A percentile compares a stretch with the other conserved stretches of the same genome.
Evolutionary conservation across 2,329 filamentous ascomycete species (phyloP).

Genomic region (Neophaeococcomyces aloes): DNA sequence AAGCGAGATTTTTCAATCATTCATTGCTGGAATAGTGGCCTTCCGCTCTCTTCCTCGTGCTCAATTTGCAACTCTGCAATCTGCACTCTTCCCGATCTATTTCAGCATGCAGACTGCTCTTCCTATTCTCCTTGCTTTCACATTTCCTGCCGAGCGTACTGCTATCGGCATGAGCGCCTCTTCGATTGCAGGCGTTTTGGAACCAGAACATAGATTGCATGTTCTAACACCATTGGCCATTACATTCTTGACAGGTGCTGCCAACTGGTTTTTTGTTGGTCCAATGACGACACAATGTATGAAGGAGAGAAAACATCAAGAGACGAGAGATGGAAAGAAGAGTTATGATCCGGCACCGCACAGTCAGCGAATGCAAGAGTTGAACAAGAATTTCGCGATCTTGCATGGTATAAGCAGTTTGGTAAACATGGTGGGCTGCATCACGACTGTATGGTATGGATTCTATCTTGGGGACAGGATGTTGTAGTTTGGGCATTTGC

Average conservation of each 20-base stretch:
- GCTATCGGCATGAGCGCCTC: constrained; percentile 28
- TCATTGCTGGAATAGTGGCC: constrained; percentile 57
- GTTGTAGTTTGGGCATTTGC: too few species aligned
- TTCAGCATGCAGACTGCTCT: constrained; percentile 72
- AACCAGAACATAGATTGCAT: constrained; percentile 49
- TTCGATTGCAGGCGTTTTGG: constrained; percentile 47
- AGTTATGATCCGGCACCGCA: constrained; percentile 70
- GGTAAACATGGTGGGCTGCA: constrained; percentile 61
- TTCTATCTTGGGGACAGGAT: constrained; percentile 58
- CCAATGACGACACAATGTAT: constrained; percentile 68
- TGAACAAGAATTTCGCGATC: constrained; percentile 69
- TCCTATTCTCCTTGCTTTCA: constrained; percentile 63
- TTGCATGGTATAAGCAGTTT: constrained; percentile 74
- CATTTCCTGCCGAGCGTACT: constrained; percentile 57
- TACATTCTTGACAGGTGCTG: constrained; percentile 58
- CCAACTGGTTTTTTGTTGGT: constrained; percentile 61
- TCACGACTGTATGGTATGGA: constrained; percentile 66
- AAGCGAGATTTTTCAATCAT: constrained; percentile 73
- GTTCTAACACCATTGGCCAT: constrained; percentile 59
- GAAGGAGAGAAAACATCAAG: constrained; percentile 66
- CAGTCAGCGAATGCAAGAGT: constrained; percentile 67
- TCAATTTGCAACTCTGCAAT: constrained; percentile 71
- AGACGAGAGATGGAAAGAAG: constrained; percentile 81
- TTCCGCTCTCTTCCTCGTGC: constrained; percentile 67
- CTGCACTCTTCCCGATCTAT: constrained; percentile 68